phyloP scores from a whole-genome alignment of 768 basidiomycete genomes.

The Hypsizygus marmoreus region DNA sequence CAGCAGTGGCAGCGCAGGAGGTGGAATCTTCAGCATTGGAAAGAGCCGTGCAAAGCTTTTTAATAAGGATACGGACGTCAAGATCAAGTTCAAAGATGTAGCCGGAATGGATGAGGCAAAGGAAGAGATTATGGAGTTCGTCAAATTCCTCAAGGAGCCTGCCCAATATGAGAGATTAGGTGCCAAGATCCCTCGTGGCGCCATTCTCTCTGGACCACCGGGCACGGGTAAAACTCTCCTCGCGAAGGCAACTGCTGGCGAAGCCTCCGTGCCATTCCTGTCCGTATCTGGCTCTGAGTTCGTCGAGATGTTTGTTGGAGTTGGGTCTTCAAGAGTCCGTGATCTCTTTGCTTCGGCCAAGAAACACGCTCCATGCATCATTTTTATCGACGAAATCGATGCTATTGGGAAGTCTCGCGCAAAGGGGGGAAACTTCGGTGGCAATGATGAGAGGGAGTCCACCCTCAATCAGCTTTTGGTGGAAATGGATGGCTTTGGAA shows the following conservation, averaged over 20 bases:
- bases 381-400: constrained; percentile 99
- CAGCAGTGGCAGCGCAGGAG: constrained; percentile 62
- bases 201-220: constrained; percentile 93
- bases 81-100: constrained; percentile 92
- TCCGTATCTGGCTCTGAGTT: constrained; percentile 99
- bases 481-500: constrained; percentile 99
- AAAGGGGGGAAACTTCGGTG: constrained; percentile 71
- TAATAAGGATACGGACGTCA: constrained; percentile 95
- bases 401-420: constrained; percentile 96
- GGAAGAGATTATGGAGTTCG: constrained; percentile 99
- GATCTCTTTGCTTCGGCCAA: constrained; percentile 97
- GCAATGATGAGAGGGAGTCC: constrained; percentile 97
- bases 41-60: constrained; percentile 94
- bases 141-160: constrained; percentile 97
- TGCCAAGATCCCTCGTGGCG: constrained; percentile 96
- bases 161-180: constrained; percentile 93
- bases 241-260: constrained; percentile 98
- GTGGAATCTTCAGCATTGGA: constrained; percentile 96
- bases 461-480: constrained; percentile 97
- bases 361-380: constrained; percentile 97
- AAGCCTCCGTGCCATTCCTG: constrained; percentile 96
- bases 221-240: constrained; percentile 98
- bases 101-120: constrained; percentile 99
- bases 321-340: constrained; percentile 94
- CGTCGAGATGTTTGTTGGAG: constrained; percentile 99